phyloP scores from a whole-genome alignment of 768 basidiomycete genomes.

The Russula vinacea region DNA sequence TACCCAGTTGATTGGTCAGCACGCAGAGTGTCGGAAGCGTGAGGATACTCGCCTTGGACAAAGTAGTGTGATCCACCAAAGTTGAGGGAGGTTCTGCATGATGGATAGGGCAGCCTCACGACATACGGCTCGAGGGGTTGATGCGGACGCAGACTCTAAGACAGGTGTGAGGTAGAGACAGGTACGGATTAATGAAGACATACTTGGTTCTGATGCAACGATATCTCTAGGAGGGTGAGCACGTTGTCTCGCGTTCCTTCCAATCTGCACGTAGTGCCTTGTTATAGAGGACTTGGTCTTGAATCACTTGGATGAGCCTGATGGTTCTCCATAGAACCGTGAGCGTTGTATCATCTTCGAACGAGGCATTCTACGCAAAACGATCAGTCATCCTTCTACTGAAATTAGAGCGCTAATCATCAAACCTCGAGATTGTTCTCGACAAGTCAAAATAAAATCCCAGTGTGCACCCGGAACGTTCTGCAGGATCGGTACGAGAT shows the following conservation, averaged over 20 bases:
- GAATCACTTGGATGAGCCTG: slow-evolving; percentile 59
- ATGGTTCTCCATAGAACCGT: slow-evolving; percentile 69
- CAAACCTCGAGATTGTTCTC: slow-evolving; percentile 86
- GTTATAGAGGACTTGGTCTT: slow-evolving; percentile 70
- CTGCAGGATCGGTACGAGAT: slow-evolving; percentile 84
- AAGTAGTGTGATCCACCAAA: slow-evolving; percentile 58
- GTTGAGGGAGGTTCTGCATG: slow-evolving; percentile 62
- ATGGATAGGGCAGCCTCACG: slow-evolving; percentile 66
- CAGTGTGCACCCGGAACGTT: slow-evolving; percentile 85
- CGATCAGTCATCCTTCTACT: not conserved
- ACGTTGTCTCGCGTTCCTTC: slow-evolving; percentile 55
- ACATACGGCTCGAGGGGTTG: slow-evolving; percentile 62
- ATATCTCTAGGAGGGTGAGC: slow-evolving; percentile 59
- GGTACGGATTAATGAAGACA: slow-evolving; percentile 25
- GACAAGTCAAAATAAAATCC: slow-evolving; percentile 89
- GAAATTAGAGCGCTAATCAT: not conserved
- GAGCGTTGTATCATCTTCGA: slow-evolving; percentile 56
- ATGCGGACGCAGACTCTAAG: slow-evolving; percentile 35
- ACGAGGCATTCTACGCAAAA: slow-evolving; percentile 50
- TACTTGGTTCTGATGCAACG: slow-evolving; percentile 53
- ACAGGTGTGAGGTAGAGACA: not conserved
- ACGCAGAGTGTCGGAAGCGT: not conserved
- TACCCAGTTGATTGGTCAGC: slow-evolving; percentile 34
- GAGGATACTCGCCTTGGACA: slow-evolving; percentile 52
- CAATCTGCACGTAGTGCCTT: slow-evolving; percentile 68